Evolutionary conservation across 2,329 filamentous ascomycete species (phyloP).

Genomic region (Pseudogymnoascus sp.): DNA sequence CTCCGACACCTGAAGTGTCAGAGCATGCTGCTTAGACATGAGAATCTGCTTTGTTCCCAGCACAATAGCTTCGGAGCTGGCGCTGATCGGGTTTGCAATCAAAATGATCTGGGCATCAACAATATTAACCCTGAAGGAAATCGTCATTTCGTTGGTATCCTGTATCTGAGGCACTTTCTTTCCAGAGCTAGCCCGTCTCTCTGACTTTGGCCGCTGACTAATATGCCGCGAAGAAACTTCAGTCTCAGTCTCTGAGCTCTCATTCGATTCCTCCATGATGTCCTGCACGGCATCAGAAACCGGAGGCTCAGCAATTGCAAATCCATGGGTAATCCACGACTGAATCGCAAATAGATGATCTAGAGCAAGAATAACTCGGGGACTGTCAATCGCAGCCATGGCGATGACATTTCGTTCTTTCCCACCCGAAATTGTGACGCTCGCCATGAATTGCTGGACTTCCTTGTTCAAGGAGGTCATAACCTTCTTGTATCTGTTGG

Average conservation of each 20-base stretch:
- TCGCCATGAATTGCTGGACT: constrained; percentile 97
- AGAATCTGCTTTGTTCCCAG: constrained; percentile 89
- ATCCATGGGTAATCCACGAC: constrained; percentile 66
- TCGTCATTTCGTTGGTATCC: constrained; percentile 43
- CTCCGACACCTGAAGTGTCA: constrained; percentile 87
- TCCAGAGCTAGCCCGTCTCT: neutral
- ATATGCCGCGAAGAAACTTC: constrained; percentile 23
- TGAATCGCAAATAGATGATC: constrained; percentile 92
- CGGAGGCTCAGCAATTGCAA: constrained; percentile 54
- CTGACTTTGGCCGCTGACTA: neutral
- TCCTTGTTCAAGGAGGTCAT: constrained; percentile 96
- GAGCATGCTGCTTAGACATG: constrained; percentile 84
- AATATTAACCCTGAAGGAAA: constrained; percentile 86
- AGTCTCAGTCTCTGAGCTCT: constrained; percentile 53
- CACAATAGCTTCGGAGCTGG: constrained; percentile 91
- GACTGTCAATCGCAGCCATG: constrained; percentile 89
- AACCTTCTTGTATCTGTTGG: constrained; percentile 94
- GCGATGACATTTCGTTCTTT: constrained; percentile 75
- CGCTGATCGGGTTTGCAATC: constrained; percentile 85
- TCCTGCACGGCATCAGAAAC: constrained; percentile 39
- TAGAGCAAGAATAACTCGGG: constrained; percentile 85
- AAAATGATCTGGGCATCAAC: constrained; percentile 95
- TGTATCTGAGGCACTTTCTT: neutral
- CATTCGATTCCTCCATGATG: constrained; percentile 47
- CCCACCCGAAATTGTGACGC: constrained; percentile 82